Base-by-base conservation (phyloP, 2,329 filamentous ascomycete species). In the Alternaria incomplexa region DNA sequence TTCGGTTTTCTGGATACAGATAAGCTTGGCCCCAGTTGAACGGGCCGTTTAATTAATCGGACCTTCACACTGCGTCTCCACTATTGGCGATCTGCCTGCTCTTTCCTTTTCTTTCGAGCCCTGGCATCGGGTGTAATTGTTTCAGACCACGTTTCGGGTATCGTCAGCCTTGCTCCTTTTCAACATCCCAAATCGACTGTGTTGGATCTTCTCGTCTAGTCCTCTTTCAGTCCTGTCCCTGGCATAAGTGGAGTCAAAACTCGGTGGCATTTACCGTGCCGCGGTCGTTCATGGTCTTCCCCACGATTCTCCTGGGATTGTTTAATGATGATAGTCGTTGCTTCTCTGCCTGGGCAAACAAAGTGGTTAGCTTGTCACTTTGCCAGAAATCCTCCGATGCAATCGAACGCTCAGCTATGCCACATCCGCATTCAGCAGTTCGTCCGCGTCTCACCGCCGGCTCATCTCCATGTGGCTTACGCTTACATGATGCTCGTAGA, bases 311-410 rank as follows among this genome's bases (percentile, higher is more conserved):
- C 13, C 30, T 13, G 22, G 13, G 28, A 40, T 36, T 25, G n/a
- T 48, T 17, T 51, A 51, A 58, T 58, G 55, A 58, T 13, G 55
- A 58, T 58, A 40, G 55, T 28, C 55, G 30, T 44, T 58, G 20
- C 17, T 13, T 51, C 22, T 51, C 46, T 58, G 22, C 46, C 22
- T 13, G 15, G 20, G 8, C 23, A 20, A 17, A 12, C 6, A 28
- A 51, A 26, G 22, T 25, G 20, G 32, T 20, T 26, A 50, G 32
- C 32, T 28, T 43, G 22, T 26, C 26, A 48, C 28, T 15, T 26
- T 43, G 30, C 22, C 46, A 40, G 15, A 44, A 43, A 40, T 28
- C 23, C 30, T 25, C 46, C 55, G 45, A 26, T 12, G 20, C 30
- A 28, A 43, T 26, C 23, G 46, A 36, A 25, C 23, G 15, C 30